Evolutionary conservation across 2,329 filamentous ascomycete genomes (phyloP), one percentile per base, ranked within the genome.

Genomic region (Tolypocladium ovalisporum): DNA sequence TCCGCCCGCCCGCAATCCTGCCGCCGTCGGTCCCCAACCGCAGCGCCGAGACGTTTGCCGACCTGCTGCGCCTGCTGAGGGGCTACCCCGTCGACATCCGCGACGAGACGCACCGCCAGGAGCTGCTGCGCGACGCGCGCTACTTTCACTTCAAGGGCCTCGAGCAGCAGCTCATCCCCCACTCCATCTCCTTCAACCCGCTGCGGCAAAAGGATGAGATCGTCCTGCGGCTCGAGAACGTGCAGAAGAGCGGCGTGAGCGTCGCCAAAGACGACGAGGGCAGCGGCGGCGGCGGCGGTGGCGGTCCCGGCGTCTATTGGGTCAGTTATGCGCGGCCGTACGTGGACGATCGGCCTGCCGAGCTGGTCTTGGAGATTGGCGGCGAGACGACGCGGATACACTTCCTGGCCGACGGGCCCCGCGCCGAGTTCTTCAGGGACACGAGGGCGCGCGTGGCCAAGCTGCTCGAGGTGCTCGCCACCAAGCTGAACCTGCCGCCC

Each of bases 101-200:
- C 56, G 81, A 86, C 68, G 88, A 92, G 61, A 78, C 80, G 2
- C 93, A 97, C 67, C 85, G 93, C 22, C 79, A 83, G 27, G 83
- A 88, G 58, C 79, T 97, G 4, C 76, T 97, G 1, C 81, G 89
- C 44, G 93, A 97, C 70, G 94, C 90, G 61, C 85, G 89, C 55
- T 97, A 97, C 71, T 97, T 93, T 71, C 90, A 96, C 69, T 86
- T 97, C 64, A 93, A 92, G 67, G 91, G 90, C 0, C 75, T 97
- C 0, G 93, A 97, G 73, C 93, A 97, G 72, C 86, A 84, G 62
- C 77, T 97, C 13, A 87, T 97, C 49, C 84, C 88, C 0, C 88
- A 92, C 70, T 71, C 83, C 34, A 87, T 93, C 59, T 83, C 79
- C 55, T 91, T 84, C 71, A 96, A 97, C 66, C 80, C 88, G 39